Base-by-base conservation (phyloP, 2,329 filamentous ascomycete species). In the Coniella vitis region DNA sequence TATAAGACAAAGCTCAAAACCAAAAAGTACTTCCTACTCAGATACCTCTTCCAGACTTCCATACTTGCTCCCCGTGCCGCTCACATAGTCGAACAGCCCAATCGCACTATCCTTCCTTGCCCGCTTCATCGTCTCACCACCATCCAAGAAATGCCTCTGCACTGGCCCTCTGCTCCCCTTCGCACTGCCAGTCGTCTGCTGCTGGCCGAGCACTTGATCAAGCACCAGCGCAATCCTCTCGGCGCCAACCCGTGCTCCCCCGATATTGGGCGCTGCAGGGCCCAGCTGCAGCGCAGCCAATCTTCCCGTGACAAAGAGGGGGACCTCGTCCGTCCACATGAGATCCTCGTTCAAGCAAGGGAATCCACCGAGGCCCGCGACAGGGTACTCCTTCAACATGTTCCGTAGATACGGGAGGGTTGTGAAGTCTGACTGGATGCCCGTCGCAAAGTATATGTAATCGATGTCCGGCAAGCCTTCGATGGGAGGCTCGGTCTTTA, bases 381-480 rank as follows among this genome's bases (percentile, higher is more conserved):
- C 74, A 0, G 84, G 85, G 53, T 83, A 71, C 16, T 79, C 72
- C 3, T 67, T 54, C 8, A 77, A 64, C 60, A 91, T 76, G 0
- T 69, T 75, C 48, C 78, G 65, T 12, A 91, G 66, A 48, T 81
- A 81, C 0, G 82, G 75, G 19, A 90, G 69, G 2, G 71, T 70
- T 1, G 65, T 59, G 21, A 88, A 77, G 54, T 89, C 73, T 0
- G 79, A 78, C 42, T 80, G 74, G 35, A 86, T 77, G 0, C 87
- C 87, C 0, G 87, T 91, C 13, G 87, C 86, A 58, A 85, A 87
- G 64, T 86, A 86, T 54, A 90, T 79, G 63, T 84, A 86, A 61
- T 90, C 73, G 41, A 83, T 74, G 0, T 67, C 63, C 0, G 83
- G 81, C 10, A 86, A 61, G 3, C 65, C 60, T 1, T 65, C 65